Percentiles rank a stretch among this genome's conserved stretches.
These are phyloP conservation scores for Salix purpurea DNA, from an alignment of 345 rosid species.

Conservation along the genomic window DNA sequence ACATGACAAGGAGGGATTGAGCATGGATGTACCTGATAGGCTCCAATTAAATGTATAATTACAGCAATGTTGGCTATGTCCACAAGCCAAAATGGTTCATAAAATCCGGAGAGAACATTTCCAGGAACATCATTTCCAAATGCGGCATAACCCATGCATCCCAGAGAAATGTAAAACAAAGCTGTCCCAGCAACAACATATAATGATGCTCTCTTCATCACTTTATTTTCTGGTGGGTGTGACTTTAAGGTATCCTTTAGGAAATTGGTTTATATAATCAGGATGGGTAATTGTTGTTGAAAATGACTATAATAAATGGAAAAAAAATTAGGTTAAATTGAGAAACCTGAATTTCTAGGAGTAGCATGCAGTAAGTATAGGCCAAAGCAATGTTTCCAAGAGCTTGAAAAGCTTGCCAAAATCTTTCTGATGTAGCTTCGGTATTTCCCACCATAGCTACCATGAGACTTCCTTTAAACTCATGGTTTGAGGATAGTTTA, in stretches of 20 bases:
- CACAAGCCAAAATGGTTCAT: constrained; percentile 37
- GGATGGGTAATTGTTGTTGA: neutral
- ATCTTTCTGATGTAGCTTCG: constrained; percentile 17
- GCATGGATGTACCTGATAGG: constrained; percentile 35
- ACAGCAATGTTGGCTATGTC: constrained; percentile 37
- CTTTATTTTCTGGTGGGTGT: constrained; percentile 36
- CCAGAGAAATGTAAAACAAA: constrained; percentile 31
- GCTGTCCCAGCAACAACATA: constrained; percentile 22
- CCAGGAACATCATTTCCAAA: constrained; percentile 37
- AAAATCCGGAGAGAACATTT: constrained; percentile 38
- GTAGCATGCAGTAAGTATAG: constrained; percentile 33
- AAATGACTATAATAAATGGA: no score
- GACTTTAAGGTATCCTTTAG: constrained; percentile 38
- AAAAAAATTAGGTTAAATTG: neutral
- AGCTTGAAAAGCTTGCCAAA: constrained; percentile 51
- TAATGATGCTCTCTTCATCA: constrained; percentile 36
- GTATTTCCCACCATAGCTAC: neutral
- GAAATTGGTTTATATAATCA: neutral
- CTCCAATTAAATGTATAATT: constrained; percentile 36
- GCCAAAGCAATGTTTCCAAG: constrained; percentile 51
- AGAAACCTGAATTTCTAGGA: constrained; percentile 30
- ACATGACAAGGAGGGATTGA: neutral
- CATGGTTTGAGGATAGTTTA: constrained; percentile 2
- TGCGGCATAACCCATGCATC: constrained; percentile 37
- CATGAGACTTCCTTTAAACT: constrained; percentile 15